A percentile compares a stretch with the other conserved stretches of the same genome.
Conservation (phyloP, 148 eudicot species). For the Nepenthes gracilis region DNA sequence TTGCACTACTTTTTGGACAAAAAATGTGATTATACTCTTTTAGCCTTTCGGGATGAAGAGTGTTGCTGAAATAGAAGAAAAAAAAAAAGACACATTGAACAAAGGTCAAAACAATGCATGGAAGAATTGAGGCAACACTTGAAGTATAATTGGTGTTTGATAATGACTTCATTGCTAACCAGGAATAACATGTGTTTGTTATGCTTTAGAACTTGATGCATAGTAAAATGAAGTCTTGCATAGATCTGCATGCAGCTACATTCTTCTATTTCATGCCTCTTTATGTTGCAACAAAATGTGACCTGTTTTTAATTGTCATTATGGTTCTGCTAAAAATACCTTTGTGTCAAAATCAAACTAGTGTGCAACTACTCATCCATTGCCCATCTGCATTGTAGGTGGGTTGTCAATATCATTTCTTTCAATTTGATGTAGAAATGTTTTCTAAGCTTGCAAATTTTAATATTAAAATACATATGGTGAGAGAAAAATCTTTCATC, state of each 20-base stretch:
- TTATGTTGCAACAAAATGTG: neutral
- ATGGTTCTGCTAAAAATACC: no score
- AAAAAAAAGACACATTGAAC: constrained; percentile 18
- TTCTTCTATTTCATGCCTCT: neutral
- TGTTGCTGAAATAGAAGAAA: constrained; percentile 53
- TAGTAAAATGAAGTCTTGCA: neutral
- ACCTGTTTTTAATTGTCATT: no score
- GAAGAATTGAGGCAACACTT: constrained; percentile 52
- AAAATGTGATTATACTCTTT: constrained; percentile 11
- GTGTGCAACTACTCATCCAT: no score
- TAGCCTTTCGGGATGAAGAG: constrained; percentile 49
- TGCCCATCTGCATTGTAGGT: no score
- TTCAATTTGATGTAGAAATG: no score
- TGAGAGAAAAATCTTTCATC: no score
- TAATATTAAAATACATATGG: no score
- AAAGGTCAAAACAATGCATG: constrained; percentile 49
- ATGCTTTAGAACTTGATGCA: constrained; percentile 14
- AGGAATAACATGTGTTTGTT: constrained; percentile 80
- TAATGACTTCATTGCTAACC: constrained; percentile 7
- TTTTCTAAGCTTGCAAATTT: no score
- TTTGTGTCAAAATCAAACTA: no score
- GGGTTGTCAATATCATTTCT: no score
- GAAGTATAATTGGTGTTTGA: constrained; percentile 3
- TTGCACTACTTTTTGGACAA: constrained; percentile 1
- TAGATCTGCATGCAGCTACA: neutral